A percentile compares a stretch with the other conserved stretches of the same genome.
Evolutionary conservation across 352 stramenopile species (phyloP).

Genomic region (Globisporangium uncinulatum): DNA sequence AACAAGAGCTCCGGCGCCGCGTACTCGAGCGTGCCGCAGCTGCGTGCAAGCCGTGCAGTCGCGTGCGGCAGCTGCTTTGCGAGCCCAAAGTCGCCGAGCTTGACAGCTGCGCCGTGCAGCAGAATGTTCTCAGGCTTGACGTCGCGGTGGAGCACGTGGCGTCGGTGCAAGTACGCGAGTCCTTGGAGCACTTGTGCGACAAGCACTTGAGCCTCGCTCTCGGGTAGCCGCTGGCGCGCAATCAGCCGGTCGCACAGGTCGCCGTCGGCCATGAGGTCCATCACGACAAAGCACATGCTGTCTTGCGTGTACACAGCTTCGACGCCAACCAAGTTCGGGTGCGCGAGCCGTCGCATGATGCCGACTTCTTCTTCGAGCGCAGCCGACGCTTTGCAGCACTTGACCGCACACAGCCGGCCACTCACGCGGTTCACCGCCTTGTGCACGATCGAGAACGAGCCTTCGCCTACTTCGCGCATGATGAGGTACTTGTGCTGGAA

Average conservation of each 20-base stretch:
- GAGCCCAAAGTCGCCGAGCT: conserved; percentile 79
- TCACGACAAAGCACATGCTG: conserved; percentile 76
- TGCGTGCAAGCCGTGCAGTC: conserved; percentile 46
- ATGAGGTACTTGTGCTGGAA: conserved; percentile 65
- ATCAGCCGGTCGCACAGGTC: conserved; percentile 76
- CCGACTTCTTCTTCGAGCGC: conserved; percentile 66
- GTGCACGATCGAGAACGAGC: conserved; percentile 81
- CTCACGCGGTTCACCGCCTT: conserved; percentile 65
- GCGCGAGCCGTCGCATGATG: conserved; percentile 50
- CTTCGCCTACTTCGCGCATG: conserved; percentile 80
- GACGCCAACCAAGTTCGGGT: conserved; percentile 63
- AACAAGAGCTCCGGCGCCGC: conserved; percentile 66
- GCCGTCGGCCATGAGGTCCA: conserved; percentile 75
- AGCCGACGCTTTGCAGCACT: conserved; percentile 66
- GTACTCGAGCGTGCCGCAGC: conserved; percentile 77
- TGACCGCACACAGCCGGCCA: conserved; percentile 55
- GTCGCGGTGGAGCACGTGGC: conserved; percentile 66
- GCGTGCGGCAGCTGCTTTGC: conserved; percentile 50
- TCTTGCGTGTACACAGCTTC: conserved; percentile 68
- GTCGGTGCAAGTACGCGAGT: conserved; percentile 56
- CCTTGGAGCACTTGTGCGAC: conserved; percentile 55
- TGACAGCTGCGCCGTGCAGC: conserved; percentile 59
- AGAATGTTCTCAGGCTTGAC: conserved; percentile 84
- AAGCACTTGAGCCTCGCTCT: conserved; percentile 47
- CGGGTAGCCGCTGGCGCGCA: conserved; percentile 46